Conservation (phyloP, 371 early-diverging fungal species). For the Mucor velutinosus region DNA sequence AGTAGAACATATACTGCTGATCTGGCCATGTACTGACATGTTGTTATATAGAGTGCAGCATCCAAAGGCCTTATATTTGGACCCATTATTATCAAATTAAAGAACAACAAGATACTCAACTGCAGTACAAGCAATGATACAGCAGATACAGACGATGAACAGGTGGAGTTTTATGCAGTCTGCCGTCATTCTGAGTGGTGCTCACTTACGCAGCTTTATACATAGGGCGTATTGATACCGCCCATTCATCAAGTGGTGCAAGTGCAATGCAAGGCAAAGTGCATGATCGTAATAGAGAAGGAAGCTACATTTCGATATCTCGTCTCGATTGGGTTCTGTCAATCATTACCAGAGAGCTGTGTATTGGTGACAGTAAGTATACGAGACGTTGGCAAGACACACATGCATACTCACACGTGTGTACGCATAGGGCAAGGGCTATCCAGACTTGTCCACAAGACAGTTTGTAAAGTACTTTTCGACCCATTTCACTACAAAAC, state of each 20-base stretch:
- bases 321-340: conserved; percentile 33
- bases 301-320: conserved; percentile 52
- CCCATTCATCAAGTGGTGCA: conserved; percentile 32
- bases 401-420: not conserved
- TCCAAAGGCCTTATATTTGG: conserved; percentile 49
- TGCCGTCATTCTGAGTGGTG: not conserved
- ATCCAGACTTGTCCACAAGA: conserved; percentile 50
- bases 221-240: conserved; percentile 42
- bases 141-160: conserved; percentile 20
- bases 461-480: conserved; percentile 40
- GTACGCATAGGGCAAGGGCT: conserved; percentile 39
- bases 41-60: conserved; percentile 34
- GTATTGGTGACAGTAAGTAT: conserved; percentile 43
- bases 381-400: not conserved
- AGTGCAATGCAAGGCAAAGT: conserved; percentile 37
- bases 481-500: conserved; percentile 16
- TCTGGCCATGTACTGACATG: too few species aligned
- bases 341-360: conserved; percentile 26
- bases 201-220: not conserved
- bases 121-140: conserved; percentile 17
- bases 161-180: conserved; percentile 15
- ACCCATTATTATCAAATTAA: conserved; percentile 35
- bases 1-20: not conserved
- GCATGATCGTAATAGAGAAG: conserved; percentile 49
- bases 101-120: conserved; percentile 33